Evolutionary conservation across 257 asterid genomes (phyloP), one percentile per base, ranked within the genome.

Genomic region (Scutellaria galericulata): DNA sequence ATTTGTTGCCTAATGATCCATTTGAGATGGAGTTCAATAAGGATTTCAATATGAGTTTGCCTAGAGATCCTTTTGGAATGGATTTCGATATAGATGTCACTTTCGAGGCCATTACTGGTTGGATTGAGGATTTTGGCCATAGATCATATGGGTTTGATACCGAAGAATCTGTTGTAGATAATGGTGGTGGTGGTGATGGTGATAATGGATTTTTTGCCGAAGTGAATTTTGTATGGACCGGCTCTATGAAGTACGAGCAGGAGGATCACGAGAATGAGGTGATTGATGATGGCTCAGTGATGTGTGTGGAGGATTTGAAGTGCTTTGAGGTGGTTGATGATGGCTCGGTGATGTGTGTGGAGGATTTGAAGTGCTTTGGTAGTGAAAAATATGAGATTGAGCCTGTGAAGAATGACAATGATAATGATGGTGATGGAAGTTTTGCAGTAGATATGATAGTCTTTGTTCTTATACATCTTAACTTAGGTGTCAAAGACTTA

Each of bases 1-100:
- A 84, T 83, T 57, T 84, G 72, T 84, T 92, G 78, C 98, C 96
- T 3, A 59, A 13, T 41, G 95, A 91, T 81, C 95, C 95, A 10
- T 89, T 89, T 78, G 86, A 44, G 2, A 77, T 80, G 83, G 81
- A 64, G 70, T 44, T 77, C 9, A 68, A 54, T 73, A 39, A 63
- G 80, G 80, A 73, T 68, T 53, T 82, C 60, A 60, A 76, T 53
- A 15, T 48, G 5, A 46, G 63, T 80, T 83, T 91, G 81, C 97
- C 96, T 1, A 62, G 1, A 39, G 94, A 91, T 82, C 94, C 94
- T n/a, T 91, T 91, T 53, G 90, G 68, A 64, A 84, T 76, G 86
- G 82, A 70, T 40, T 45, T 68, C 59, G 18, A 60, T 48, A 64
- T 75, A 18, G 82, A 71, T 62, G 76, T 87, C 68, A 79, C 80